A percentile compares a stretch with the other conserved stretches of the same genome.
Evolutionary conservation across 2,329 filamentous ascomycete species (phyloP).

Genomic region (Ascochyta viciae-villosae): DNA sequence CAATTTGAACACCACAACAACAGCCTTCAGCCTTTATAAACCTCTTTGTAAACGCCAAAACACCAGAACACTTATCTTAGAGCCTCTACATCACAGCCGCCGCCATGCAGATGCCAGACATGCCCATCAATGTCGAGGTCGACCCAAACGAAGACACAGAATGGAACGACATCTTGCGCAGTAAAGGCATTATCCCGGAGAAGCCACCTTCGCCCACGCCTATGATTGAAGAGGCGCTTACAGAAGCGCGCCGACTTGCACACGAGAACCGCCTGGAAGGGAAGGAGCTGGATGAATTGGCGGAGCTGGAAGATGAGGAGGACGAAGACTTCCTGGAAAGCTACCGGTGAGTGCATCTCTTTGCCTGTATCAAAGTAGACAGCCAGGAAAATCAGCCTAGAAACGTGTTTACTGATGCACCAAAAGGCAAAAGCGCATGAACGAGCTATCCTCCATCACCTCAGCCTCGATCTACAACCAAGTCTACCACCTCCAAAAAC

Average conservation of each 20-base stretch:
- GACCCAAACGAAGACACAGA: constrained; percentile 98
- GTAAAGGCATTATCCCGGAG: constrained; percentile 96
- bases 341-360: constrained; percentile 65
- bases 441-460: constrained; percentile 77
- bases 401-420: background rate
- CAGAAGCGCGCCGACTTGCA: constrained; percentile 81
- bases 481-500: constrained; percentile 93
- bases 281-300: constrained; percentile 92
- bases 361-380: background rate
- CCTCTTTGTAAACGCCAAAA: constrained; percentile 21
- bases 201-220: constrained; percentile 95
- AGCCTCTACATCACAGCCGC: constrained; percentile 1
- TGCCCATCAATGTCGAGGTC: constrained; percentile 79
- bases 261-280: constrained; percentile 93
- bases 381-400: too few species aligned
- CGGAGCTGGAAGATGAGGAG: constrained; percentile 92
- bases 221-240: constrained; percentile 92
- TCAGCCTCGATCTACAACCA: constrained; percentile 83
- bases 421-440: constrained; percentile 76
- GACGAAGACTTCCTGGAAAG: constrained; percentile 89
- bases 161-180: constrained; percentile 99
- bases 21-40: background rate
- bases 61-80: constrained; percentile 32
- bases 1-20: constrained; percentile 10
- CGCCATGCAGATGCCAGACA: constrained; percentile 55